phyloP scores from a whole-genome alignment of 2,329 filamentous ascomycete genomes.

The Neurospora sp. region DNA sequence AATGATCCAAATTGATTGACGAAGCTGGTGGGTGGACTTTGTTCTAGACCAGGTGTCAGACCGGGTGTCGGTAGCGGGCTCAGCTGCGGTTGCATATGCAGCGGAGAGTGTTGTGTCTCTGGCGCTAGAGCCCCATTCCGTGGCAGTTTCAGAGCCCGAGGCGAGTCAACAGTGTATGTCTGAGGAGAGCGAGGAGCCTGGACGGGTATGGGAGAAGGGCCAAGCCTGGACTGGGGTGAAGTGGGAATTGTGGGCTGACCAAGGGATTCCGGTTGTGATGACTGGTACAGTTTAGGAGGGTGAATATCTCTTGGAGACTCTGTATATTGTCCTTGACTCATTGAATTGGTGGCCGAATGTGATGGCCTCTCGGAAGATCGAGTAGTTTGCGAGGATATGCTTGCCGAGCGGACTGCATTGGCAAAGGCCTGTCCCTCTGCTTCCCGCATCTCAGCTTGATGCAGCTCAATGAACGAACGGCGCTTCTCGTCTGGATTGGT shows the following conservation, averaged over 20 bases:
- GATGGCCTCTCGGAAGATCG: constrained; percentile 18
- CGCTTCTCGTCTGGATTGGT: constrained; percentile 39
- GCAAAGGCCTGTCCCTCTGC: constrained; percentile 51
- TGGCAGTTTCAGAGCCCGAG: neutral
- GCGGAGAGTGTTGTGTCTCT: neutral
- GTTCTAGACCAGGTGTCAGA: neutral
- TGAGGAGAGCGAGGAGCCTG: neutral
- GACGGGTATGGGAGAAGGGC: constrained; percentile 1
- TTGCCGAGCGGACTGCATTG: constrained; percentile 33
- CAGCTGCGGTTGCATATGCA: neutral
- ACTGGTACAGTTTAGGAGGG: constrained; percentile 1
- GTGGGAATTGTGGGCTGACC: neutral
- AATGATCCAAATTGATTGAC: neutral
- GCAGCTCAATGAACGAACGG: constrained; percentile 47
- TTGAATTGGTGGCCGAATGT: constrained; percentile 19
- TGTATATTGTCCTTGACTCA: constrained; percentile 9
- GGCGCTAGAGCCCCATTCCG: neutral
- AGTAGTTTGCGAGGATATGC: constrained; percentile 22
- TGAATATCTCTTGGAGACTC: constrained; percentile 16
- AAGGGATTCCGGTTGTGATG: constrained; percentile 1
- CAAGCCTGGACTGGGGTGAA: neutral
- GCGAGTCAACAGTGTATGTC: neutral
- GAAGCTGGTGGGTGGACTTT: neutral
- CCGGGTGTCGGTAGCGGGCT: neutral
- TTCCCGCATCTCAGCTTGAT: constrained; percentile 49